Percentiles rank a stretch among this genome's conserved stretches.
phyloP scores from a whole-genome alignment of 805 yeast genomes.

The Cyberlindnera euphorbiae region DNA sequence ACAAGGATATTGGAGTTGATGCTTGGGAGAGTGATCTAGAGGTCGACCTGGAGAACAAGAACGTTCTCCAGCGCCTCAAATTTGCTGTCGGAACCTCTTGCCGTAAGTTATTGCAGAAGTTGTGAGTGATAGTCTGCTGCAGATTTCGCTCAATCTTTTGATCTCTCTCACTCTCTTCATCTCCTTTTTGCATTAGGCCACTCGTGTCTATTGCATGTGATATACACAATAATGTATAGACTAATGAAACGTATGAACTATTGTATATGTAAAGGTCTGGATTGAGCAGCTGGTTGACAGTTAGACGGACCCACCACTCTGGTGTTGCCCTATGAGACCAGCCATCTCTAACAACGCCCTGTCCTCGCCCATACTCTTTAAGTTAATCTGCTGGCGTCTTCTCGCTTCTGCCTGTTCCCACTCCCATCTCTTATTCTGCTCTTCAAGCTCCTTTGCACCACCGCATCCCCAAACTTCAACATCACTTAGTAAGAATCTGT shows the following conservation, averaged over 20 bases:
- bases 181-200: too few relatives aligned
- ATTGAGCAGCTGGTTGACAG: too few relatives aligned
- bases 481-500: constrained; percentile 64
- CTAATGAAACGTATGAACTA: too few relatives aligned
- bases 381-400: constrained; percentile 67
- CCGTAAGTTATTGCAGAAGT: too few relatives aligned
- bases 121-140: too few relatives aligned
- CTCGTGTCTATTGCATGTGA: too few relatives aligned
- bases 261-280: too few relatives aligned
- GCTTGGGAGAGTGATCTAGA: constrained; percentile 30
- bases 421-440: constrained; percentile 75
- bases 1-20: constrained; percentile 35
- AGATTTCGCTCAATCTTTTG: too few relatives aligned
- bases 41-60: constrained; percentile 30
- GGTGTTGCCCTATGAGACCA: constrained; percentile 47
- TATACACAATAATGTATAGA: too few relatives aligned
- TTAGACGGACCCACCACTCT: constrained; percentile 46
- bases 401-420: constrained; percentile 90
- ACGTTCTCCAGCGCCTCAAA: constrained; percentile 22
- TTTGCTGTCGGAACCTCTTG: too few relatives aligned
- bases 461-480: constrained; percentile 94
- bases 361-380: constrained; percentile 69
- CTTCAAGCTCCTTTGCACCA: constrained; percentile 66
- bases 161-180: too few relatives aligned
- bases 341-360: constrained; percentile 85